Conservation (phyloP, 495 filamentous ascomycete genomes). For the Cladorrhinum samala region DNA sequence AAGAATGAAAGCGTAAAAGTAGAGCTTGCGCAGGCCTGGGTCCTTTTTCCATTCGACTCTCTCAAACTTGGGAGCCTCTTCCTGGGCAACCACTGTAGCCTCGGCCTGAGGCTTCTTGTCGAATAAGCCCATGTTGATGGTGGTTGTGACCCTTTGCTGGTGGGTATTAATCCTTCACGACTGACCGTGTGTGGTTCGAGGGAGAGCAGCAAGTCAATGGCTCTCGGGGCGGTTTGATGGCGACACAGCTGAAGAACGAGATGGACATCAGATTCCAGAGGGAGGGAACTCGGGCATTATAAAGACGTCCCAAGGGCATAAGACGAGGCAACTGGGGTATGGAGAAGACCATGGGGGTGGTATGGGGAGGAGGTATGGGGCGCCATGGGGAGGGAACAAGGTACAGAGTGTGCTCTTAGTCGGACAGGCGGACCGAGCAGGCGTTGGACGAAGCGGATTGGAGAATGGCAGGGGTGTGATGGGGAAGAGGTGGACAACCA, state of each 20-base stretch:
- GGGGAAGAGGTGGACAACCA: conserved; percentile 3
- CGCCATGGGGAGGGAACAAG: conserved; percentile 1
- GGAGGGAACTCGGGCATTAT: conserved; percentile 17
- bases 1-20: conserved; percentile 51
- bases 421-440: conserved; percentile 26
- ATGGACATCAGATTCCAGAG: conserved; percentile 11
- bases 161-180: neutral
- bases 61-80: conserved; percentile 53
- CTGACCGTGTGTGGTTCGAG: conserved; percentile 1
- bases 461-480: conserved; percentile 1
- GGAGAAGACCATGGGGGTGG: neutral
- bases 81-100: conserved; percentile 33
- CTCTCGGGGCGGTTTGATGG: conserved; percentile 11
- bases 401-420: conserved; percentile 7
- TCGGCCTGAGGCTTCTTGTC: conserved; percentile 31
- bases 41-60: conserved; percentile 55
- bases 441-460: conserved; percentile 8
- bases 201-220: conserved; percentile 6
- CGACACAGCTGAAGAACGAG: conserved; percentile 6
- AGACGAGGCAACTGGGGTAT: conserved; percentile 7
- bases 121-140: conserved; percentile 29
- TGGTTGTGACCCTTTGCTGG: conserved; percentile 6
- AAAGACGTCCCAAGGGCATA: conserved; percentile 10
- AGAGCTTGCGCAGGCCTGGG: conserved; percentile 55
- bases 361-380: neutral